A percentile compares a stretch with the other conserved stretches of the same genome.
Conservation (phyloP, 169 alveolate species). For the Theileria annulata region DNA sequence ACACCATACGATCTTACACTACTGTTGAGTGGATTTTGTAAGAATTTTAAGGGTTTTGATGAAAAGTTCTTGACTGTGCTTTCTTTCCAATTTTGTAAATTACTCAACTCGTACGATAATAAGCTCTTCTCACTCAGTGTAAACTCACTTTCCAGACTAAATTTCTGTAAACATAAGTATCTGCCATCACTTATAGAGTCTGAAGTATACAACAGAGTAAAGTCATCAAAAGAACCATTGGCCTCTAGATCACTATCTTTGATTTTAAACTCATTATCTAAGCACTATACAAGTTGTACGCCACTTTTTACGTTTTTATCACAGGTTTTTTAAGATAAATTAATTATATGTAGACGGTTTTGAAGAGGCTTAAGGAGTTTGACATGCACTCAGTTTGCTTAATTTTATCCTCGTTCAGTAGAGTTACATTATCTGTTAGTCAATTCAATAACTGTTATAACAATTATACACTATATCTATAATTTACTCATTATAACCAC, state of each 20-base stretch:
- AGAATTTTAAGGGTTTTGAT: slow-evolving; percentile 19
- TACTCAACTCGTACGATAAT: slow-evolving; percentile 23
- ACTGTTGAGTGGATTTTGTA: slow-evolving; percentile 32
- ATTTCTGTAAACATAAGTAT: slow-evolving; percentile 51
- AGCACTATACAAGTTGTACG: slow-evolving; percentile 2
- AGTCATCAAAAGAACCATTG: slow-evolving; percentile 2
- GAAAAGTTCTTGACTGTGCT: slow-evolving; percentile 41
- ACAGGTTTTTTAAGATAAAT: background rate
- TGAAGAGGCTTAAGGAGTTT: slow-evolving; percentile 35
- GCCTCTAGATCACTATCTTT: slow-evolving; percentile 29
- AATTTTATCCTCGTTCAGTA: slow-evolving; percentile 36
- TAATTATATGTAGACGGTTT: slow-evolving; percentile 5
- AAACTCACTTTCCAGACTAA: slow-evolving; percentile 38
- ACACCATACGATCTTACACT: slow-evolving; percentile 41
- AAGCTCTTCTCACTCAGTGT: slow-evolving; percentile 20
- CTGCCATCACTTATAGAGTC: slow-evolving; percentile 48
- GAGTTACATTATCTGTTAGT: slow-evolving; percentile 18
- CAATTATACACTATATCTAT: too few species aligned
- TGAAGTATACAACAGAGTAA: slow-evolving; percentile 42
- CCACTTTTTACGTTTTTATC: slow-evolving; percentile 15
- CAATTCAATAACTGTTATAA: background rate
- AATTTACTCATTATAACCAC: too few species aligned
- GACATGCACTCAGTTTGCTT: slow-evolving; percentile 62
- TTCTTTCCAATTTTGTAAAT: slow-evolving; percentile 55
- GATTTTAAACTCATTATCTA: slow-evolving; percentile 41